Evolutionary conservation across 2,329 filamentous ascomycete species (phyloP).

Genomic region (Colletotrichum orbiculare): DNA sequence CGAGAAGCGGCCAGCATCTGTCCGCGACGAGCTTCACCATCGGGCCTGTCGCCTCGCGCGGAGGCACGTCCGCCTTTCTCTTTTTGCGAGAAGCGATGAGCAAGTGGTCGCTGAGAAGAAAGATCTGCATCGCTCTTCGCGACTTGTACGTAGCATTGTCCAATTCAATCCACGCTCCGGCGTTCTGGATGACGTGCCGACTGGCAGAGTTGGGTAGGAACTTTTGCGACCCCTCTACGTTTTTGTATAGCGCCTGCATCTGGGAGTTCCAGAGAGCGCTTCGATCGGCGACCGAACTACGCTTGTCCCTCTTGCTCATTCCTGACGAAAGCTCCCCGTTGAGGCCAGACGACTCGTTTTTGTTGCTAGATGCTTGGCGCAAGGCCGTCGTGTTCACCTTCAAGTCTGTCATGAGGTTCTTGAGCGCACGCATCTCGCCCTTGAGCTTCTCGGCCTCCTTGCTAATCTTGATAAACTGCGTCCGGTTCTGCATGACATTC

Average conservation of each 20-base stretch:
- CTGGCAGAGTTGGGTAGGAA: slow-evolving; percentile 91
- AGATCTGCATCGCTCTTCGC: slow-evolving; percentile 86
- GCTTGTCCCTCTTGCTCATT: slow-evolving; percentile 79
- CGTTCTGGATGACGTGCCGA: slow-evolving; percentile 94
- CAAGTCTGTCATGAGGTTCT: slow-evolving; percentile 91
- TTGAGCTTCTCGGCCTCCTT: slow-evolving; percentile 99
- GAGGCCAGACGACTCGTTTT: slow-evolving; percentile 58
- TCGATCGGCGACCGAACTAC: slow-evolving; percentile 84
- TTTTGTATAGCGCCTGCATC: slow-evolving; percentile 90
- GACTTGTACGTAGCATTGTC: slow-evolving; percentile 98
- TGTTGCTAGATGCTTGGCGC: slow-evolving; percentile 67
- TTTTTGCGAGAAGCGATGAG: slow-evolving; percentile 93
- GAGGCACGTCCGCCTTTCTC: slow-evolving; percentile 79
- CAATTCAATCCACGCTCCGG: slow-evolving; percentile 92
- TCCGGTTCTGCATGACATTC: slow-evolving; percentile 96
- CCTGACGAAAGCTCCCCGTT: slow-evolving; percentile 64
- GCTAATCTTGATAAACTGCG: slow-evolving; percentile 98
- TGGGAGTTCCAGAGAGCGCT: slow-evolving; percentile 76
- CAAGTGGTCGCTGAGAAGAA: slow-evolving; percentile 93
- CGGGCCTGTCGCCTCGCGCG: slow-evolving; percentile 57
- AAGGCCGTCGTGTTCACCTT: slow-evolving; percentile 80
- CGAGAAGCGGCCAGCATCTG: slow-evolving; percentile 91
- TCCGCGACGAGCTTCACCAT: slow-evolving; percentile 88
- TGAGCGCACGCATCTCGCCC: slow-evolving; percentile 90
- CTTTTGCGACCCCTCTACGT: slow-evolving; percentile 97